Evolutionary conservation across 805 yeast species (phyloP), one percentile per base, ranked within the genome.

Genomic region (Saturnispora dispora): DNA sequence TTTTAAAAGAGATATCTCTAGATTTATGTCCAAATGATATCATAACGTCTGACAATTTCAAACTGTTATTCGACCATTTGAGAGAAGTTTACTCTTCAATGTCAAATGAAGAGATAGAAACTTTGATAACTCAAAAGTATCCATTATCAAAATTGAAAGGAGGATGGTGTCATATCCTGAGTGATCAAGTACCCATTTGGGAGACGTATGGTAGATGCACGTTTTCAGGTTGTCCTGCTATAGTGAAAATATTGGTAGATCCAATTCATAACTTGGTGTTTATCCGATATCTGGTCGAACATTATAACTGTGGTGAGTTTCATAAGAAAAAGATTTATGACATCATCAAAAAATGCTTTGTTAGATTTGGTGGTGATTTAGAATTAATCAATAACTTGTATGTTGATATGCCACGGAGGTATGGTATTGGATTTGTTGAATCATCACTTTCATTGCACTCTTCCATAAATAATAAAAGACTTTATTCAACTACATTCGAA

Each of bases 371-470:
- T n/a, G 53, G 51, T 4, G 51, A 52, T 48, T 50, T 55, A 39
- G 51, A 47, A 5, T 37, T 41, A 15, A 44, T 55, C 25, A 54
- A 52, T 48, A 23, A 23, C 11, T 22, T 47, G 5, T 55, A 51
- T 40, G 23, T 42, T 6, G 46, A 48, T 15, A 55, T 55, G 30
- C 55, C 55, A 11, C 41, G 55, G 9, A 35, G 55, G 18, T 55
- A 50, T 47, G 57, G 55, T 11, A 28, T 51, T 18, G 37, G 54
- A 2, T 52, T 35, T 48, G 45, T 51, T 32, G 57, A 55, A 39
- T 46, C 53, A 2, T 48, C 43, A 27, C 13, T 43, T 9, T 33
- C 25, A 11, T 23, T 23, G 9, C 27, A 11, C 8, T 40, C 32
- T 23, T 30, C 47, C 23, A 43, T n/a, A 18, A 23, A 37, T 40